Evolutionary conservation across 78 protist genomes (phyloP).

Genomic region (Isochrysis galbana): DNA sequence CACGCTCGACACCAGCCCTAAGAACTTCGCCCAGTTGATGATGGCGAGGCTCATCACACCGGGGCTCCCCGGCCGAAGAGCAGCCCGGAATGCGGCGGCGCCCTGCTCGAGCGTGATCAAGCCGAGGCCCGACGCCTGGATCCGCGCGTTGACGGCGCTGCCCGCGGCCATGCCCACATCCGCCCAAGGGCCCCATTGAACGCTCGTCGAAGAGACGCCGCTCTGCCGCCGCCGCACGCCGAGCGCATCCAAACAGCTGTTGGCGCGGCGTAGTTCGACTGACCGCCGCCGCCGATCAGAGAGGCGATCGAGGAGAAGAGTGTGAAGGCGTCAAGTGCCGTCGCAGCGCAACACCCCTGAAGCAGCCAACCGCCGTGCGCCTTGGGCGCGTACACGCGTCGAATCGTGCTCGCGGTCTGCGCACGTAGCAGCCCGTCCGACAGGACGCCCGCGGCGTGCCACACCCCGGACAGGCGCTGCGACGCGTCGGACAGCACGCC

Average conservation of each 20-base stretch:
- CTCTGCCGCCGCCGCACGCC: not conserved
- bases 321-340: not conserved
- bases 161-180: slow-evolving; percentile 21
- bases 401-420: not conserved
- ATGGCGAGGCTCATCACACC: not conserved
- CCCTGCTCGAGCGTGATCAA: not conserved
- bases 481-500: not conserved
- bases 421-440: not conserved
- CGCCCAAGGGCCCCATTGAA: slow-evolving; percentile 16
- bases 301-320: slow-evolving; percentile 47
- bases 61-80: not conserved
- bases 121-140: not conserved
- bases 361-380: not conserved
- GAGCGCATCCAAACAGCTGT: slow-evolving; percentile 28
- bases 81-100: not conserved
- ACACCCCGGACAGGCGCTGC: not conserved
- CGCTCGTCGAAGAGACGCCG: slow-evolving; percentile 17
- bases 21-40: not conserved
- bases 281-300: slow-evolving; percentile 36
- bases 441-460: slow-evolving; percentile 11
- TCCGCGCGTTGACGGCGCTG: not conserved
- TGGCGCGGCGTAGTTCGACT: slow-evolving; percentile 25
- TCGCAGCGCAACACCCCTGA: not conserved
- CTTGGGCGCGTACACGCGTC: not conserved
- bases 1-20: not conserved